phyloP scores from a whole-genome alignment of 2,329 filamentous ascomycete species.

The Fusarium beomiforme region DNA sequence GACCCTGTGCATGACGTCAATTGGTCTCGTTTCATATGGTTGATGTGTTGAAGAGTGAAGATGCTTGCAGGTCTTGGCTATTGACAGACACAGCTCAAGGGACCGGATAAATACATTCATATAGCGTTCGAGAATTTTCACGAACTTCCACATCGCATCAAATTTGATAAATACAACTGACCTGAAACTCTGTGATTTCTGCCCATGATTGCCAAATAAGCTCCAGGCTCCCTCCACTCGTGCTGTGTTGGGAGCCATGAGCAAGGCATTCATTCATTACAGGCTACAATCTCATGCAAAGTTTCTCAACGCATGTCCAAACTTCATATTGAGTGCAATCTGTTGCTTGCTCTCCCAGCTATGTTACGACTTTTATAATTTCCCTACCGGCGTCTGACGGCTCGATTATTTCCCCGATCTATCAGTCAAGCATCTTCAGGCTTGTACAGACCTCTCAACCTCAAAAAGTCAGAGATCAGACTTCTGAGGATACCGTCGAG shows the following conservation, averaged over 20 bases:
- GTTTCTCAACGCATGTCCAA: neutral
- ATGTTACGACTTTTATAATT: neutral
- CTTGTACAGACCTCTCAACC: conserved; percentile 9
- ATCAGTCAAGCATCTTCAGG: neutral
- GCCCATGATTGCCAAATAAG: neutral
- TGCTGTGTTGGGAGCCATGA: neutral
- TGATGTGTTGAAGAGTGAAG: neutral
- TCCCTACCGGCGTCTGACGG: neutral
- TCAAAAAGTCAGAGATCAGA: neutral
- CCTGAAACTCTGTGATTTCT: neutral
- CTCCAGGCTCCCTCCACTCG: neutral
- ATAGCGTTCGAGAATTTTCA: no score
- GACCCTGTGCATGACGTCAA: conserved; percentile 30
- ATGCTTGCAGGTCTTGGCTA: neutral
- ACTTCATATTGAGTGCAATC: neutral
- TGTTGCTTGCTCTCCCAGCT: neutral
- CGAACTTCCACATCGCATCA: neutral
- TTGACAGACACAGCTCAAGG: neutral
- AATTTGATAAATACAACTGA: neutral
- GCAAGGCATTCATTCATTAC: neutral
- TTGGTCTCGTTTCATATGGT: neutral
- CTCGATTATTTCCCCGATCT: neutral
- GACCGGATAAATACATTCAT: neutral
- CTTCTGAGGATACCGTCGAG: neutral
- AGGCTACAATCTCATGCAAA: neutral